These are phyloP conservation scores for Neopestalotiopsis clavispora DNA, from an alignment of 2,329 filamentous ascomycete genomes.

Conservation along the genomic window DNA sequence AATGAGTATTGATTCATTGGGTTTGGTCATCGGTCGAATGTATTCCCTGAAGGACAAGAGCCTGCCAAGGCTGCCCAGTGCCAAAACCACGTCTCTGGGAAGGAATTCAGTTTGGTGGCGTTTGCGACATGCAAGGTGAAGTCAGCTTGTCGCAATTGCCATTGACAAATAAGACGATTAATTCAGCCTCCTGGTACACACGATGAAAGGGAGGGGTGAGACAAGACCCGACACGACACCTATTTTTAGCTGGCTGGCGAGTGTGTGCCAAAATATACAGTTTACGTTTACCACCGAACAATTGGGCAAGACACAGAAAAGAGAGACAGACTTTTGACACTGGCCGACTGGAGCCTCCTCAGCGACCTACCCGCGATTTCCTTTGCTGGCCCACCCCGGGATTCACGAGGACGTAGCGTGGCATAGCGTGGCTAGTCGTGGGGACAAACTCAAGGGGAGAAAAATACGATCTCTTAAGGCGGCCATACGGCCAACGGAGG, in stretches of 20 bases:
- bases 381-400: neutral
- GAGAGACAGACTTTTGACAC: too few relatives aligned
- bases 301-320: too few relatives aligned
- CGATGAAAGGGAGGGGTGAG: neutral
- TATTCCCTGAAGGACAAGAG: neutral
- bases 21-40: neutral
- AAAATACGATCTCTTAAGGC: constrained; percentile 7
- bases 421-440: too few relatives aligned
- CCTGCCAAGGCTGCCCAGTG: neutral
- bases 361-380: neutral
- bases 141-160: neutral
- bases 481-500: neutral
- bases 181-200: neutral
- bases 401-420: too few relatives aligned
- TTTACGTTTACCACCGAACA: too few relatives aligned
- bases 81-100: neutral
- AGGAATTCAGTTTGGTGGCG: neutral
- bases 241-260: neutral
- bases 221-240: neutral
- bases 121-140: neutral
- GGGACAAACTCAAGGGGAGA: neutral
- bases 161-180: neutral
- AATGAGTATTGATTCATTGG: neutral
- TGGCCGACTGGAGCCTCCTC: too few relatives aligned
- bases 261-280: too few relatives aligned